Evolutionary conservation across 1,139 yeast species (phyloP).

Genomic region (Hansenula sp.): DNA sequence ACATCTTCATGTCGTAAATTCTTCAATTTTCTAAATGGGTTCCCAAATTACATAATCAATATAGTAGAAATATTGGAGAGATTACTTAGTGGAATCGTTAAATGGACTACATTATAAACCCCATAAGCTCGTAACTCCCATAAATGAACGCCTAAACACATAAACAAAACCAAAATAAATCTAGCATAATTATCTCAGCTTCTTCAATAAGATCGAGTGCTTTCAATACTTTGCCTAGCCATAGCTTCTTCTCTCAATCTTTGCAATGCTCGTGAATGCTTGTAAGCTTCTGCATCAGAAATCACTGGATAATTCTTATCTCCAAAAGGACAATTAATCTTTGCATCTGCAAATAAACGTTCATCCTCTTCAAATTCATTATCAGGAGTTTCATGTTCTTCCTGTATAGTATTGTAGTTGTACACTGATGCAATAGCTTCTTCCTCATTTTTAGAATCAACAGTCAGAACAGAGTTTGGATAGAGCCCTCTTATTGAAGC

Average conservation of each 20-base stretch:
- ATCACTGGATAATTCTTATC: slow-evolving; percentile 57
- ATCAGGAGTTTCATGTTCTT: slow-evolving; percentile 8
- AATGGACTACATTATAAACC: no score
- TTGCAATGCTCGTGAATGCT: slow-evolving; percentile 29
- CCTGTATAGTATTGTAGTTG: slow-evolving; percentile 8
- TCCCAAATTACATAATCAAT: no score
- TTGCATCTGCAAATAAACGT: slow-evolving; percentile 36
- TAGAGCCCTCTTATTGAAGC: slow-evolving; percentile 18
- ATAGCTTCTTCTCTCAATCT: slow-evolving; percentile 25
- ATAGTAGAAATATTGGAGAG: no score
- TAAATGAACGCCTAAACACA: not conserved
- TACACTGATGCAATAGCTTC: slow-evolving; percentile 3
- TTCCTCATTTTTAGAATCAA: slow-evolving; percentile 11
- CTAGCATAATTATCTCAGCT: not conserved
- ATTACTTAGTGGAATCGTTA: no score
- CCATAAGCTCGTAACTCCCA: not conserved
- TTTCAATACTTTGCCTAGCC: slow-evolving; percentile 9
- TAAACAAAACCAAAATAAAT: not conserved
- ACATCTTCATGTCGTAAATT: not conserved
- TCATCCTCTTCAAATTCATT: slow-evolving; percentile 39
- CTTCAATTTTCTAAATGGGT: not conserved
- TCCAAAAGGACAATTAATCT: slow-evolving; percentile 41
- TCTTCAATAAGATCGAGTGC: not conserved
- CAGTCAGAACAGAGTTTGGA: slow-evolving; percentile 14
- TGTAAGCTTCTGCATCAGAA: slow-evolving; percentile 39